Evolutionary conservation across 176 grass and related monocot genomes (phyloP).

Genomic region (Neostapfia colusana): DNA sequence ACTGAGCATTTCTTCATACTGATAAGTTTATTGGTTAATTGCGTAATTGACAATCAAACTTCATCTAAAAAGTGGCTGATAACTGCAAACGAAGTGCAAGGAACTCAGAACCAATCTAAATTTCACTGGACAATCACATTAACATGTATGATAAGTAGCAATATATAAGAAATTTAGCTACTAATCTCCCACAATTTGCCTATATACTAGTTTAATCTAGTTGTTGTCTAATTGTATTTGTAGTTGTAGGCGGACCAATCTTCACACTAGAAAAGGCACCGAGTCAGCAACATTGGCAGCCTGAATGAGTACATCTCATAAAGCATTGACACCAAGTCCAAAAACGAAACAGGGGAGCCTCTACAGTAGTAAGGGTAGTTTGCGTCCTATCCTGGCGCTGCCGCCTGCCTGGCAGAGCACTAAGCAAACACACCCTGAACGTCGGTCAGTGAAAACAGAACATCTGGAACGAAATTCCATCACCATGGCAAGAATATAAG

Average conservation of each 20-base stretch:
- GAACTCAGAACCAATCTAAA: not conserved
- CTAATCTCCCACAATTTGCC: not conserved
- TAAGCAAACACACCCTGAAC: not conserved
- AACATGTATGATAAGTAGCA: not conserved
- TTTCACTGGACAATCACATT: not conserved
- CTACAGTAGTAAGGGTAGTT: not conserved
- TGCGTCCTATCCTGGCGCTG: too few species aligned
- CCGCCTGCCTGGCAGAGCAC: not conserved
- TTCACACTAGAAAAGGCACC: not conserved
- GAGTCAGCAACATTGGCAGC: not conserved
- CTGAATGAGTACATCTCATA: not conserved
- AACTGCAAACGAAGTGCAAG: not conserved
- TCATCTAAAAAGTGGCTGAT: not conserved
- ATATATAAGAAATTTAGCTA: not conserved
- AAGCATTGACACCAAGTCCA: not conserved
- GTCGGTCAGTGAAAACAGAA: not conserved
- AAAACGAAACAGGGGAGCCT: not conserved
- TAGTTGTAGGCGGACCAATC: not conserved
- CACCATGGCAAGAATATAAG: not conserved
- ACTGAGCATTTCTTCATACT: not conserved
- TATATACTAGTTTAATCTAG: not conserved
- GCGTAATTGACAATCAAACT: not conserved
- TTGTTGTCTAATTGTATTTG: not conserved
- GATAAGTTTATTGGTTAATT: conserved; percentile 9
- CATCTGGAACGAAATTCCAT: not conserved